phyloP scores from a whole-genome alignment of 2,329 filamentous ascomycete species.

The Neopestalotiopsis sp. region DNA sequence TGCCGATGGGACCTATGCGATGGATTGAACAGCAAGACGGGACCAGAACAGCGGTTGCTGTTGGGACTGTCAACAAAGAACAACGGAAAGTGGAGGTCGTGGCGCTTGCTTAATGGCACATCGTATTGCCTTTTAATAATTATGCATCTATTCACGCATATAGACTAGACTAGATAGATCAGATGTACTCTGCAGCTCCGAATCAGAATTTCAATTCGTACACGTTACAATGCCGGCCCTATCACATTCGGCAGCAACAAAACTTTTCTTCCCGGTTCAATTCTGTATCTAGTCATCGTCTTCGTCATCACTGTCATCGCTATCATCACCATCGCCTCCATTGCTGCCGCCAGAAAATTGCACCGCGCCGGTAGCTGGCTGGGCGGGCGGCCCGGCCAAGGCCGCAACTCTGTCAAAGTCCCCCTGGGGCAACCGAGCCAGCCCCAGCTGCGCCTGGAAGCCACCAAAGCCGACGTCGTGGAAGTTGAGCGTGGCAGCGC shows the following conservation, averaged over 20 bases:
- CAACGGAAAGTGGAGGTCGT: background rate
- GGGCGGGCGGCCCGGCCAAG: slow-evolving; percentile 40
- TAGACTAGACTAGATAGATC: too few species aligned
- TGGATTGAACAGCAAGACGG: background rate
- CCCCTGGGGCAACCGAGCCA: slow-evolving; percentile 34
- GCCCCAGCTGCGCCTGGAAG: slow-evolving; percentile 36
- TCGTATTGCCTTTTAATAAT: too few species aligned
- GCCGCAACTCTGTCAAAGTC: slow-evolving; percentile 45
- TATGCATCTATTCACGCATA: too few species aligned
- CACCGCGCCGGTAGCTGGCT: slow-evolving; percentile 26
- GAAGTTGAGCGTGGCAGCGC: slow-evolving; percentile 33
- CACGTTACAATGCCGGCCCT: too few species aligned
- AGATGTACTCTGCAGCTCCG: too few species aligned
- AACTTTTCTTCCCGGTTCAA: background rate
- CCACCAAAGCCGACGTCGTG: slow-evolving; percentile 38
- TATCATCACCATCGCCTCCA: slow-evolving; percentile 24
- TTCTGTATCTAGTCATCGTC: slow-evolving; percentile 19
- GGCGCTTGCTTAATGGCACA: background rate
- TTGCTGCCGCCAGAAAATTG: slow-evolving; percentile 21
- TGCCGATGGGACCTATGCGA: background rate
- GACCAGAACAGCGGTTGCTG: background rate
- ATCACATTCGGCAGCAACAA: background rate
- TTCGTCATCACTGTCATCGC: slow-evolving; percentile 24
- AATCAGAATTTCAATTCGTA: too few species aligned
- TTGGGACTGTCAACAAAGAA: background rate